These are phyloP conservation scores for Phylloporus sp. DNA, from an alignment of 768 basidiomycete species.

Conservation along the genomic window DNA sequence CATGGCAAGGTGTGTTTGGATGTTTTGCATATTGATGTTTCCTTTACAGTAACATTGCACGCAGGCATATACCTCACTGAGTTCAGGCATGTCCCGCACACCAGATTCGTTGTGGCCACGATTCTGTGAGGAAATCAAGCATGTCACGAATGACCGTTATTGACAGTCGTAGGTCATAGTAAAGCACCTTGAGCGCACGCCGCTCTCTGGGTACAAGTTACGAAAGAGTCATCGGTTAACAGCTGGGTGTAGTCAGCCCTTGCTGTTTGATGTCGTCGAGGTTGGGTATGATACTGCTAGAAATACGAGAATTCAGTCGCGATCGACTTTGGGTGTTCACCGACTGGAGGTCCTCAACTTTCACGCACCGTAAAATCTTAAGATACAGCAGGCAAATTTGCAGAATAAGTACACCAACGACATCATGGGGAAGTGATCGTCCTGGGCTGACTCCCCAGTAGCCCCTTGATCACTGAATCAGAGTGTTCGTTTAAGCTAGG, in stretches of 20 bases:
- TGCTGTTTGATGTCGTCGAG: neutral
- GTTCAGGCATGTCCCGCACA: slow-evolving; percentile 66
- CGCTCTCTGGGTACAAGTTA: neutral
- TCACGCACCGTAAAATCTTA: too few relatives aligned
- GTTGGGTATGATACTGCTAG: neutral
- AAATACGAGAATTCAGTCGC: too few relatives aligned
- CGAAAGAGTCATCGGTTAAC: neutral
- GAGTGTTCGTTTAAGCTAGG: neutral
- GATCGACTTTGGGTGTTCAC: too few relatives aligned
- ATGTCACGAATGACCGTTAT: neutral
- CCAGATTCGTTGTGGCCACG: slow-evolving; percentile 72
- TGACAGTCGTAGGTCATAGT: slow-evolving; percentile 10
- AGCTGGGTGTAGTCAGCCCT: neutral
- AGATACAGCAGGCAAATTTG: too few relatives aligned
- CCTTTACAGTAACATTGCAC: slow-evolving; percentile 1
- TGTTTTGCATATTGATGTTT: neutral
- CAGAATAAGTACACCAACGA: too few relatives aligned
- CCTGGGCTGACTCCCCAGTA: too few relatives aligned
- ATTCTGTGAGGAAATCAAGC: slow-evolving; percentile 51
- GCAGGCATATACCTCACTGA: slow-evolving; percentile 83
- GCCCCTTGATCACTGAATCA: slow-evolving; percentile 1
- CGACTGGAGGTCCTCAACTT: too few relatives aligned
- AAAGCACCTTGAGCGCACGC: neutral
- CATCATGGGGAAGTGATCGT: too few relatives aligned
- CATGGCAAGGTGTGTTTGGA: slow-evolving; percentile 74